phyloP scores from a whole-genome alignment of 805 yeast genomes.

The Pichia californica region DNA sequence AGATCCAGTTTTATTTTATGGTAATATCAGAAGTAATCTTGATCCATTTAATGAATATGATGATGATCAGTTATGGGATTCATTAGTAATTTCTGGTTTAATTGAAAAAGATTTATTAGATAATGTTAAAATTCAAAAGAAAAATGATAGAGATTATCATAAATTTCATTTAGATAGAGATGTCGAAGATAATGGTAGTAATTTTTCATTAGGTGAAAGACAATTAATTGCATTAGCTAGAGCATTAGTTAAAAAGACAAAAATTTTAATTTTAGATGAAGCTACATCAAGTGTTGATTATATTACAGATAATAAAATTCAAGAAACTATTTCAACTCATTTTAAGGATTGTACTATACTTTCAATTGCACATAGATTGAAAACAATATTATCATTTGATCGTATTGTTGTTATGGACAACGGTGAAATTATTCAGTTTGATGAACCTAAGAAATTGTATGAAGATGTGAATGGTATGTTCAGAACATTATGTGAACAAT shows the following conservation, averaged over 20 bases:
- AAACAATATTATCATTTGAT: constrained; percentile 56
- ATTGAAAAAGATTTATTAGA: constrained; percentile 35
- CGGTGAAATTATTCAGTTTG: constrained; percentile 53
- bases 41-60: constrained; percentile 52
- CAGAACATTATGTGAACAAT: constrained; percentile 43
- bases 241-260: constrained; percentile 58
- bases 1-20: constrained; percentile 61
- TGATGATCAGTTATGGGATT: constrained; percentile 52
- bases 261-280: constrained; percentile 62
- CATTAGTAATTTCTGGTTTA: constrained; percentile 51
- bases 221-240: constrained; percentile 65
- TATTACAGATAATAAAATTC: constrained; percentile 62
- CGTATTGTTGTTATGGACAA: constrained; percentile 51
- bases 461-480: constrained; percentile 35
- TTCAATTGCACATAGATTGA: constrained; percentile 67
- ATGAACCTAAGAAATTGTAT: constrained; percentile 43
- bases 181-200: constrained; percentile 64
- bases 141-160: constrained; percentile 30
- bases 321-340: constrained; percentile 49
- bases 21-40: constrained; percentile 49
- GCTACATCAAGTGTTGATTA: constrained; percentile 75
- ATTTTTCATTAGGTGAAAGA: constrained; percentile 66
- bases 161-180: constrained; percentile 55
- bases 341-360: constrained; percentile 59
- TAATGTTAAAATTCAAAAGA: constrained; percentile 29